A percentile compares a stretch with the other conserved stretches of the same genome.
Evolutionary conservation across 1,284 basidiomycete species (phyloP).

Genomic region (Cryptococcus jaspeensis): DNA sequence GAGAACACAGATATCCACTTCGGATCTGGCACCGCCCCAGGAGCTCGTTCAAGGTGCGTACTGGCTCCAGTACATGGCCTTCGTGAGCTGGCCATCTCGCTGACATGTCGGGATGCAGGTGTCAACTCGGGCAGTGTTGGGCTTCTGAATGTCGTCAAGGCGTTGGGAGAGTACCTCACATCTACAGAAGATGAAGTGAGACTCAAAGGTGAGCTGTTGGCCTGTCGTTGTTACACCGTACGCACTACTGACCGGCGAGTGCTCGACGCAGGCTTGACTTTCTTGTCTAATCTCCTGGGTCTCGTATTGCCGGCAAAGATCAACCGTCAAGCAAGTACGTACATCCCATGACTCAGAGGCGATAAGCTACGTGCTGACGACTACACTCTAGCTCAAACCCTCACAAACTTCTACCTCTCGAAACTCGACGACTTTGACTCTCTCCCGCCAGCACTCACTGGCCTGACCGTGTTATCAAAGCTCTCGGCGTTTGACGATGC

Average conservation of each 20-base stretch:
- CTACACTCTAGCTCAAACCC: constrained; percentile 64
- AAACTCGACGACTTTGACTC: constrained; percentile 85
- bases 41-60: constrained; percentile 43
- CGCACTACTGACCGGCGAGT: not conserved
- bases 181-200: constrained; percentile 76
- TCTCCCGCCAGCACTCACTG: constrained; percentile 70
- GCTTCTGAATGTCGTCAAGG: constrained; percentile 81
- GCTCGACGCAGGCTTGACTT: constrained; percentile 33
- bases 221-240: not conserved
- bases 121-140: constrained; percentile 62
- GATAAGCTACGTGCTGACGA: not conserved
- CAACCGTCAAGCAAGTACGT: constrained; percentile 76
- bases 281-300: constrained; percentile 60
- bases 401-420: constrained; percentile 77
- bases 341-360: too few species aligned
- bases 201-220: constrained; percentile 64
- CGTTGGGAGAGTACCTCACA: constrained; percentile 80
- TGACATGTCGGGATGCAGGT: constrained; percentile 53
- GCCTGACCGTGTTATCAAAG: constrained; percentile 67
- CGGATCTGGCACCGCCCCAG: constrained; percentile 36
- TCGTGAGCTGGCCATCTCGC: not conserved
- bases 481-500: constrained; percentile 67
- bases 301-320: constrained; percentile 64
- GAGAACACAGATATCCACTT: constrained; percentile 45
- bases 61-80: not conserved